A percentile compares a stretch with the other conserved stretches of the same genome.
phyloP scores from a whole-genome alignment of 129 eudicot species.

The Centella asiatica region DNA sequence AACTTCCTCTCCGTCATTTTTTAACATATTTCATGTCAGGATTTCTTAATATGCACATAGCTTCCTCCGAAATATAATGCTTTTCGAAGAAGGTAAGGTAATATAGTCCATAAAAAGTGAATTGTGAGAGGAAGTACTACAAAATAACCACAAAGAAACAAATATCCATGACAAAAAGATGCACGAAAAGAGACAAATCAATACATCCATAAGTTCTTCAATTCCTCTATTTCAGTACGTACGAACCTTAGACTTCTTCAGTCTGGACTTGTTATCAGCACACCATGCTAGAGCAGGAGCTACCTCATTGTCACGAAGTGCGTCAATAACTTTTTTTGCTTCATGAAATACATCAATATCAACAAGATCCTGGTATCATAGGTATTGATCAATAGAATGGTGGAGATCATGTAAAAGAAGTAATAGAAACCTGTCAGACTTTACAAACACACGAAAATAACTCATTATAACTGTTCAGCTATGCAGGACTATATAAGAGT shows the following conservation, averaged over 20 bases:
- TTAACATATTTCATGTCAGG: too few species aligned
- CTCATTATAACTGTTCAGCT: not conserved
- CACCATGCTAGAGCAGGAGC: constrained; percentile 99
- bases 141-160: too few species aligned
- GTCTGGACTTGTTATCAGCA: constrained; percentile 84
- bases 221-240: constrained; percentile 10
- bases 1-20: too few species aligned
- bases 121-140: too few species aligned
- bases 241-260: constrained; percentile 86
- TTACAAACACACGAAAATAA: not conserved
- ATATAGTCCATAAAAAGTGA: too few species aligned
- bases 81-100: too few species aligned
- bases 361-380: constrained; percentile 70
- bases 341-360: constrained; percentile 94
- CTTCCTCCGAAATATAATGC: too few species aligned
- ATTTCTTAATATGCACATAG: too few species aligned
- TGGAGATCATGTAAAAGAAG: not conserved
- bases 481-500: not conserved
- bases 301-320: constrained; percentile 77
- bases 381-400: constrained; percentile 4
- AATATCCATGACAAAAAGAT: too few species aligned
- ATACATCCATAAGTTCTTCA: not conserved
- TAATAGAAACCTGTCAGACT: not conserved
- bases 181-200: constrained; percentile 2
- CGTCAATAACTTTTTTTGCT: constrained; percentile 86